Evolutionary conservation across 2,329 filamentous ascomycete species (phyloP).

Genomic region (Claviceps maximensis): DNA sequence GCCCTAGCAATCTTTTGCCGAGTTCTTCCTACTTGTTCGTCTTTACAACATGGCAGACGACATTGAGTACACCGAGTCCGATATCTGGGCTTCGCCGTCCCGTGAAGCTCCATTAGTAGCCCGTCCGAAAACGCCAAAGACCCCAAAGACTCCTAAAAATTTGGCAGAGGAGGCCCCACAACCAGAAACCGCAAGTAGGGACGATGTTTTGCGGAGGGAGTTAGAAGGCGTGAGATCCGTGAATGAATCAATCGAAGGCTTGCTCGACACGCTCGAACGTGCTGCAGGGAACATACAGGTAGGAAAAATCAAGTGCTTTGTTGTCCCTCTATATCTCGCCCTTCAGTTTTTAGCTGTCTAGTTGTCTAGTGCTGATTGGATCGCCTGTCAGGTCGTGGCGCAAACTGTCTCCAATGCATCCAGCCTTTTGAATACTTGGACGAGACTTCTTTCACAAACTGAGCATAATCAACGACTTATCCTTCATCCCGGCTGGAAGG

Average conservation of each 20-base stretch:
- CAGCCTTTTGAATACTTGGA: conserved; percentile 87
- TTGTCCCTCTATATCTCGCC: background rate
- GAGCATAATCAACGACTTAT: conserved; percentile 94
- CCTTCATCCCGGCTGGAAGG: conserved; percentile 78
- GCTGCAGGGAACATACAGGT: conserved; percentile 69
- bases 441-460: conserved; percentile 86
- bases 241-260: conserved; percentile 74
- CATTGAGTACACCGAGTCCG: conserved; percentile 32
- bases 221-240: conserved; percentile 72
- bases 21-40: background rate
- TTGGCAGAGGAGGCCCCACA: conserved; percentile 25
- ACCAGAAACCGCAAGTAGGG: conserved; percentile 46
- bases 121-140: conserved; percentile 29
- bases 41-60: conserved; percentile 28
- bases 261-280: conserved; percentile 57
- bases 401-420: conserved; percentile 79
- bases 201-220: conserved; percentile 63
- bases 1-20: background rate
- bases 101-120: conserved; percentile 18
- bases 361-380: background rate
- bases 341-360: background rate
- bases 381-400: conserved; percentile 54
- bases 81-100: conserved; percentile 33
- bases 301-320: conserved; percentile 8
- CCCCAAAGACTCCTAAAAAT: conserved; percentile 34